phyloP scores from a whole-genome alignment of 2,329 filamentous ascomycete genomes.

The Colletotrichum sp. region DNA sequence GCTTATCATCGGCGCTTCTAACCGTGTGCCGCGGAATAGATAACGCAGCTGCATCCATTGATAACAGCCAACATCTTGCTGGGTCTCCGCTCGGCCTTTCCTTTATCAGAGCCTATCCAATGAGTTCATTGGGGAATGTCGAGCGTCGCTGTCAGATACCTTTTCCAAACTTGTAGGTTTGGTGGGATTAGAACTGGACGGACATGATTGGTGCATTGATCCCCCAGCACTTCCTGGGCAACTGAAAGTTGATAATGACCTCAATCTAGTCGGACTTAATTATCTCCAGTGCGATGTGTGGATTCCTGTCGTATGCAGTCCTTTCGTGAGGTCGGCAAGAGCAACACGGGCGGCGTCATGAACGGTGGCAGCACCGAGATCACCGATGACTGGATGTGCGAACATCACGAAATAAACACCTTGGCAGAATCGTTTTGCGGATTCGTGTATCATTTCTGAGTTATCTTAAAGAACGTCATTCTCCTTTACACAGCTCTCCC shows the following conservation, averaged over 20 bases:
- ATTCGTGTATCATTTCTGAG: not conserved
- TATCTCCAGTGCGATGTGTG: not conserved
- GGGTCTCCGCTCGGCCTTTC: not conserved
- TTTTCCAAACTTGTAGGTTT: not conserved
- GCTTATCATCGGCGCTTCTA: not conserved
- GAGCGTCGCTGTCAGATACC: not conserved
- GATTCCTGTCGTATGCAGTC: no score
- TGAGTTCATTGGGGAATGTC: not conserved
- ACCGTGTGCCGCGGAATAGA: not conserved
- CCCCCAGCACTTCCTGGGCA: not conserved
- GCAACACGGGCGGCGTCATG: not conserved
- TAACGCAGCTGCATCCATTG: not conserved
- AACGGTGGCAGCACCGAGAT: not conserved
- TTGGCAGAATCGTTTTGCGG: not conserved
- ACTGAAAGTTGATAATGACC: not conserved
- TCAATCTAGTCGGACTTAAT: fast-evolving
- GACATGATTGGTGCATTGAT: not conserved
- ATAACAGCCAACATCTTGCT: not conserved
- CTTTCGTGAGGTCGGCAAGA: not conserved
- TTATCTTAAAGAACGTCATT: fast-evolving
- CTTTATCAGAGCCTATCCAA: not conserved
- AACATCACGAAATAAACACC: not conserved
- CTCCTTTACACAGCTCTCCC: not conserved
- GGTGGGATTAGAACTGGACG: not conserved
- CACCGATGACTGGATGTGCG: not conserved